Conservation (phyloP, 306 rosid species). For the Casuarina glauca region DNA sequence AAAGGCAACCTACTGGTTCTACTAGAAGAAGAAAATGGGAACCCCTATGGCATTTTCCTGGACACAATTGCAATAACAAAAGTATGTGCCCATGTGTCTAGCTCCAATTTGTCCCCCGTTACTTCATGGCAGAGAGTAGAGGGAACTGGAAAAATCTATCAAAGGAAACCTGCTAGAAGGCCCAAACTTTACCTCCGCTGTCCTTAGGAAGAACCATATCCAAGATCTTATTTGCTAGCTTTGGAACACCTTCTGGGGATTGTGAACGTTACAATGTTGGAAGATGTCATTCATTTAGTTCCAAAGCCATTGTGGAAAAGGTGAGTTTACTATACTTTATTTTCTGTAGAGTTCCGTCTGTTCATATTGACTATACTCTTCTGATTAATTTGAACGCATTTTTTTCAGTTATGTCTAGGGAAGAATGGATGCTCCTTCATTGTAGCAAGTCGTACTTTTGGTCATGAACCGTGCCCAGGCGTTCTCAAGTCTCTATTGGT, state of each 20-base stretch:
- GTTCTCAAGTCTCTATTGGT: conserved; percentile 41
- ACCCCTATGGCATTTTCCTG: conserved; percentile 48
- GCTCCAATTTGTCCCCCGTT: conserved; percentile 36
- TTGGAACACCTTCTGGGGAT: conserved; percentile 49
- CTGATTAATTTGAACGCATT: background rate
- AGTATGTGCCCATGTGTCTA: conserved; percentile 40
- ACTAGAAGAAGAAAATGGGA: conserved; percentile 71
- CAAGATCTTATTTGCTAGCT: conserved; percentile 47
- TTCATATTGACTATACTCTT: background rate
- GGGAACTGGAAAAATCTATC: background rate
- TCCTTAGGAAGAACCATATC: conserved; percentile 40
- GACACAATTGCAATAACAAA: conserved; percentile 33
- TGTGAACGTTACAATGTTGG: conserved; percentile 10
- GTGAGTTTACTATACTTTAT: background rate
- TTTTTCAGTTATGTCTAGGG: conserved; percentile 48
- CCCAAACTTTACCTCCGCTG: conserved; percentile 2
- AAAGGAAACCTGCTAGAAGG: background rate
- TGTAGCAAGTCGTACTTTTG: conserved; percentile 30
- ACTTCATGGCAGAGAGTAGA: conserved; percentile 33
- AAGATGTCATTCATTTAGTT: conserved; percentile 10
- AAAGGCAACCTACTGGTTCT: conserved; percentile 62
- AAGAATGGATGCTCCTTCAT: conserved; percentile 40
- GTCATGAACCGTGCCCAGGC: conserved; percentile 46
- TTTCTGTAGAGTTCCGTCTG: background rate
- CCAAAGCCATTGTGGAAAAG: background rate